phyloP scores from a whole-genome alignment of 1,139 yeast species.

The Nakaseomyces kungkrabaensis region DNA sequence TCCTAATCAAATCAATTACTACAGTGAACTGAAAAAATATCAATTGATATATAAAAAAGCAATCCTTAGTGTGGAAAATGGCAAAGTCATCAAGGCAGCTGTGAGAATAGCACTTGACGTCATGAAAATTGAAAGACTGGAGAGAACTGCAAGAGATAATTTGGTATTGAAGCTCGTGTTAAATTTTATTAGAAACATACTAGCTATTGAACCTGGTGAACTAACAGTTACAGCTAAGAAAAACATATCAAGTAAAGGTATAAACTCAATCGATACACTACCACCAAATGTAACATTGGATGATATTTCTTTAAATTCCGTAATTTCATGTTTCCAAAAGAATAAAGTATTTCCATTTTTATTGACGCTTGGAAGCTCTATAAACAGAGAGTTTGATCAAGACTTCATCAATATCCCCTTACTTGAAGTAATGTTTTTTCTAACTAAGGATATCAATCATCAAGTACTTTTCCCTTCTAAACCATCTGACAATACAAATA shows the following conservation, averaged over 20 bases:
- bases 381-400: conserved; percentile 55
- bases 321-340: conserved; percentile 46
- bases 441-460: conserved; percentile 43
- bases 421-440: conserved; percentile 58
- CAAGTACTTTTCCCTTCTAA: background rate
- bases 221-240: conserved; percentile 38
- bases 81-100: conserved; percentile 58
- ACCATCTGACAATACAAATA: background rate
- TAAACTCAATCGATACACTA: conserved; percentile 32
- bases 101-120: conserved; percentile 63
- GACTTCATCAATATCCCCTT: conserved; percentile 51
- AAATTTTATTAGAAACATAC: conserved; percentile 63
- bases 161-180: conserved; percentile 64
- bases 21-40: conserved; percentile 51
- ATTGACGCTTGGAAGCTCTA: conserved; percentile 54
- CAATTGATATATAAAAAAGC: conserved; percentile 66
- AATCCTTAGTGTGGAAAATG: conserved; percentile 48
- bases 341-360: conserved; percentile 68
- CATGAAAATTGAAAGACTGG: conserved; percentile 41
- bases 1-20: conserved; percentile 44
- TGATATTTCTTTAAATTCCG: conserved; percentile 57
- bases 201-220: conserved; percentile 64
- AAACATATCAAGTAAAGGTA: conserved; percentile 28
- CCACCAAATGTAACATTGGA: conserved; percentile 50
- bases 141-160: conserved; percentile 63